Percentiles rank a stretch among this genome's conserved stretches.
Evolutionary conservation across 345 rosid genomes (phyloP).

Genomic region (Conringia planisiliqua): DNA sequence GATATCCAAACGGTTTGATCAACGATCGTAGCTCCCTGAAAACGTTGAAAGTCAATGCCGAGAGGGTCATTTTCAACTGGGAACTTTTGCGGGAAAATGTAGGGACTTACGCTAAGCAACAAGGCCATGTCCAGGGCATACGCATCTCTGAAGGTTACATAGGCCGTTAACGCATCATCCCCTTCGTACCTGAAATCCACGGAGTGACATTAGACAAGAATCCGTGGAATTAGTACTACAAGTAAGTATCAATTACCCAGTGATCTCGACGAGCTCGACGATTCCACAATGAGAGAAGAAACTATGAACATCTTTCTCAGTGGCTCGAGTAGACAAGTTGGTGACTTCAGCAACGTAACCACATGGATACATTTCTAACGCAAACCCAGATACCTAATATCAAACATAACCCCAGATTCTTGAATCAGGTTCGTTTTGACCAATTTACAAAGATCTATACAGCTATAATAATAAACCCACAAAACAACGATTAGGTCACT

Average conservation of each 20-base stretch:
- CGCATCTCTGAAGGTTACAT: conserved; percentile 71
- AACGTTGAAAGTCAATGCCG: conserved; percentile 14
- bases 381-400: conserved; percentile 11
- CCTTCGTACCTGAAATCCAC: conserved; percentile 52
- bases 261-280: conserved; percentile 62
- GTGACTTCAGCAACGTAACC: conserved; percentile 76
- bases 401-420: not conserved
- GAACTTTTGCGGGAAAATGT: not conserved
- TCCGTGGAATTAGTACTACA: not conserved
- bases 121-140: conserved; percentile 80
- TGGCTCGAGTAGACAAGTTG: conserved; percentile 65
- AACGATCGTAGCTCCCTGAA: conserved; percentile 79
- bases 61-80: not conserved
- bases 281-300: conserved; percentile 76
- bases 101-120: conserved; percentile 70
- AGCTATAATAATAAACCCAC: not conserved
- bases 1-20: conserved; percentile 70
- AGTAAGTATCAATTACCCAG: conserved; percentile 35
- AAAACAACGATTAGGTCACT: not conserved
- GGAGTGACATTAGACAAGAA: conserved; percentile 4
- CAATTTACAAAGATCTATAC: not conserved
- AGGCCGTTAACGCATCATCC: conserved; percentile 60
- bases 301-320: conserved; percentile 61
- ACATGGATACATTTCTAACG: conserved; percentile 51
- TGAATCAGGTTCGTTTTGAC: not conserved